Percentiles rank a stretch among this genome's conserved stretches.
Evolutionary conservation across 371 early-diverging fungal species (phyloP).

Genomic region (Chytridium lagenaria): DNA sequence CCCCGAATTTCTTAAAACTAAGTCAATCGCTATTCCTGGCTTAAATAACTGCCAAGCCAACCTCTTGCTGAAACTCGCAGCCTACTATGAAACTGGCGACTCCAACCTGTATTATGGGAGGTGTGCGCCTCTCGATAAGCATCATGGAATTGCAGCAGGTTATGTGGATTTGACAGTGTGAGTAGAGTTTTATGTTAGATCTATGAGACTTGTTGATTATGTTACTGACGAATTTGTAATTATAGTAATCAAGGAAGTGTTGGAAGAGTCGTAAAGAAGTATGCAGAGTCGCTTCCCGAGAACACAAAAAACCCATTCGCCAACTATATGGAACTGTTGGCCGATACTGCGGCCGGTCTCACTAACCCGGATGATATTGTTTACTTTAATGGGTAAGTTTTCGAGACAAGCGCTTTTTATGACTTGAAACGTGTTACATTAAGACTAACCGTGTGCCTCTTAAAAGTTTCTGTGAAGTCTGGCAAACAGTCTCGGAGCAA

Average conservation of each 20-base stretch:
- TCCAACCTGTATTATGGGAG: neutral
- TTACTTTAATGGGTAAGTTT: neutral
- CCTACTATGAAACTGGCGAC: neutral
- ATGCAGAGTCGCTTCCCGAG: neutral
- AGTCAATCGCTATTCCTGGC: neutral
- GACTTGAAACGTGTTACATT: too few species aligned
- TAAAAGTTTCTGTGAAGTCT: neutral
- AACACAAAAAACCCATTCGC: neutral
- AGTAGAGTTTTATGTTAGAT: neutral
- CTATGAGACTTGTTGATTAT: neutral
- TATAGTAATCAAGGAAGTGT: neutral
- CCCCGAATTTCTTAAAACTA: neutral
- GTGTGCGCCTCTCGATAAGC: neutral
- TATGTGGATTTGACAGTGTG: neutral
- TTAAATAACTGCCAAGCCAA: slow-evolving; percentile 1
- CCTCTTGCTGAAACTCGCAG: neutral
- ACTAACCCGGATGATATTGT: neutral
- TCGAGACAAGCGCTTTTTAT: too few species aligned
- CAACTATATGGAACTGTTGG: neutral
- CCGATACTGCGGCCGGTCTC: neutral
- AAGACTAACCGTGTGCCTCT: too few species aligned
- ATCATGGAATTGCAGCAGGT: slow-evolving; percentile 1
- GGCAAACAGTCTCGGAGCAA: neutral
- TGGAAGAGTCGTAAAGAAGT: neutral
- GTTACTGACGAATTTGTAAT: neutral